Evolutionary conservation across 306 rosid genomes (phyloP), one percentile per base, ranked within the genome.

Genomic region (Fragaria vesca): DNA sequence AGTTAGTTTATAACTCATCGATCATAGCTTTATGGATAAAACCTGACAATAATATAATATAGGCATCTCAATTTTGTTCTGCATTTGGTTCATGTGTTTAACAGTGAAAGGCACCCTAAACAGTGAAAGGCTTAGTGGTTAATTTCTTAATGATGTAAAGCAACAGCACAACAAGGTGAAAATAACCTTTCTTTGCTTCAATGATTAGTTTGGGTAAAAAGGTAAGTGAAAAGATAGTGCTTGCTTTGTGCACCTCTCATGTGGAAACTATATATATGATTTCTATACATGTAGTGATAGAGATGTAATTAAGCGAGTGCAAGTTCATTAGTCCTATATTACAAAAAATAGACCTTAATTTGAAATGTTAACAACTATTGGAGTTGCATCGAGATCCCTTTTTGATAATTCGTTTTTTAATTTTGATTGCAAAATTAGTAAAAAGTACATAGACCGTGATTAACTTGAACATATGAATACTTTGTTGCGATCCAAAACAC

Each of bases 161-260:
- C 60, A 66, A 8, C 20, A 4, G 28, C 16, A 66, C 15, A 3
- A 66, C 40, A 36, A 1, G 47, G 5, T 38, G 43, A 12, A 36
- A 30, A 66, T 72, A n/a, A 66, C 73, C 69, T 54, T 70, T 77
- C 60, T 81, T 70, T 78, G 30, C 76, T 82, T 18, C 40, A 65
- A 74, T 81, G 78, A 32, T 38, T 63, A 8, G 50, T n/a, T 66
- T 66, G 76, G 78, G 81, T 63, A 65, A 21, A 52, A 71, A 66
- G 60, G 18, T 58, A 63, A 71, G 88, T 76, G 76, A 68, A 72
- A 48, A 43, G 82, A 85, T 82, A 67, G 79, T 75, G 17, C 34
- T 65, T 40, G 15, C 42, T 47, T 47, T 15, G 42, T 62, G 15
- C 71, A 75, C 79, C 79, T 54, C 79, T 69, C 40, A 51, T 30